phyloP scores from a whole-genome alignment of 768 basidiomycete species.

The Mycena epipterygia region DNA sequence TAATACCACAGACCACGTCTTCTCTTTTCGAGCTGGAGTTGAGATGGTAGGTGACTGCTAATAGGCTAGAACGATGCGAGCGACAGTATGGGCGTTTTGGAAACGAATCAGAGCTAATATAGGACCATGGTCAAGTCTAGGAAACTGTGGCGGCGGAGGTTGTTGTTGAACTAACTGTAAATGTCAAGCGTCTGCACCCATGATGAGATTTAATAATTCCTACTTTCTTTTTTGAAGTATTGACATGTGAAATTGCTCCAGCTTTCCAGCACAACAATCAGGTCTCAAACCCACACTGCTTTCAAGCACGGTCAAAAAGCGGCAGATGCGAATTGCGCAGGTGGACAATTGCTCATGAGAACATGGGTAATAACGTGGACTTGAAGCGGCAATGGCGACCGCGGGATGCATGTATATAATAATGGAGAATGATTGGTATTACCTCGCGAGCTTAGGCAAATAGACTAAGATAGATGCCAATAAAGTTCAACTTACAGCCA shows the following conservation, averaged over 20 bases:
- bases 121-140: conserved; percentile 3
- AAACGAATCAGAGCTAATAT: conserved; percentile 11
- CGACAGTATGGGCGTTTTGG: conserved; percentile 6
- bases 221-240: background rate
- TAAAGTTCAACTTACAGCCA: conserved; percentile 12
- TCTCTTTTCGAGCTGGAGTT: background rate
- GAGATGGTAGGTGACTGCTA: conserved; percentile 8
- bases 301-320: conserved; percentile 5
- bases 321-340: conserved; percentile 9
- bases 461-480: conserved; percentile 13
- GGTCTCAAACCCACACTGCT: conserved; percentile 4
- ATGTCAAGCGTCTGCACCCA: conserved; percentile 1
- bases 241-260: conserved; percentile 1
- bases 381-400: background rate
- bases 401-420: conserved; percentile 11
- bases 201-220: background rate
- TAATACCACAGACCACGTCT: background rate
- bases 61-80: background rate
- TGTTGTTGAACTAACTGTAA: conserved; percentile 8
- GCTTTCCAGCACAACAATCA: conserved; percentile 13
- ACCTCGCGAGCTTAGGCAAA: background rate
- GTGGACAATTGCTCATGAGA: conserved; percentile 10
- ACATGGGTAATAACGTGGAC: conserved; percentile 6
- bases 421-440: conserved; percentile 1
- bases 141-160: background rate